Base-by-base conservation (phyloP, 352 stramenopile species). In the Globisporangium uncinulatum region DNA sequence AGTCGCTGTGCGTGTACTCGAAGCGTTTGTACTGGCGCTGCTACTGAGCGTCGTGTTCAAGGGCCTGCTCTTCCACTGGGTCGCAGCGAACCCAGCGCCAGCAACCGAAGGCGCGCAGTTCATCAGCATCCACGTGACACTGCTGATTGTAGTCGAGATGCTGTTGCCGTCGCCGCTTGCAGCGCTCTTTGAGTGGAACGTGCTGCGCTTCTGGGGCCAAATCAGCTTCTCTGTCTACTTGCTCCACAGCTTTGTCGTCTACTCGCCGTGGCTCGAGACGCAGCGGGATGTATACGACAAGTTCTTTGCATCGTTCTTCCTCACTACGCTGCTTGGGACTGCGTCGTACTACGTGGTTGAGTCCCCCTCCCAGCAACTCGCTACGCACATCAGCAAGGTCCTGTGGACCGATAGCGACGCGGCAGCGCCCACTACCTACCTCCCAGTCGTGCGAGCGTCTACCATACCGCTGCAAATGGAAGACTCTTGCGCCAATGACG, bases 191-290 rank as follows among this genome's bases (percentile, higher is more conserved):
- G 70, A 79, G 49, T 79, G 64, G 67, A 67, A 52, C 43, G 31
- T 69, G 50, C 43, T 74, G 15, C 61, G 63, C 0, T 69, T 56
- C 51, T 62, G 57, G n/a, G 67, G 70, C 56, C 75, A 79, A 31
- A 52, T 79, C 36, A 75, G 67, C 54, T 79, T 70, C 46, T 79
- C 70, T 6, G 57, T 73, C 36, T 79, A 79, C 56, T 42, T 79
- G 59, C 59, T 79, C 2, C 70, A 75, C 59, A 80, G 62, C 51
- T 83, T 85, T 52, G 72, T 74, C 41, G 54, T 71, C 32, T 67
- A 71, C 61, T 31, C 47, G 24, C 15, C 51, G 6, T 54, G 11
- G 21, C 29, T 85, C 15, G 39, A 15, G 17, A 36, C 63, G 19
- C 63, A 76, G 58, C 19, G 31, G 13, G 65, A 71, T 10, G 62